These are phyloP conservation scores for Nothopassalora personata DNA, from an alignment of 2,329 filamentous ascomycete genomes.

Conservation along the genomic window DNA sequence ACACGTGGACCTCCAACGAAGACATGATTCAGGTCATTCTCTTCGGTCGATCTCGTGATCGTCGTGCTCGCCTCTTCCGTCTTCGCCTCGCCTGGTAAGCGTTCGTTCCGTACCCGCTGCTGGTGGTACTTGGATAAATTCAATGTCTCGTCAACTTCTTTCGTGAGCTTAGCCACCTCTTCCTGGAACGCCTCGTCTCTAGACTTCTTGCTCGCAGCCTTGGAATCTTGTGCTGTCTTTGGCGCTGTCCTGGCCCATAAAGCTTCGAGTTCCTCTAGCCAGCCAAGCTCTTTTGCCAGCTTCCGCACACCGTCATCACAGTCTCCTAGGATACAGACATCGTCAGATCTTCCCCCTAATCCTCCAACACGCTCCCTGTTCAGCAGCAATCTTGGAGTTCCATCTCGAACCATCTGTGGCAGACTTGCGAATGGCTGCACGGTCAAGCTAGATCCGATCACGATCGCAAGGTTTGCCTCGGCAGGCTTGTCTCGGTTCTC, in stretches of 20 bases:
- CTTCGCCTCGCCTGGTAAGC: not conserved
- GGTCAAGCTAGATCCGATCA: conserved; percentile 81
- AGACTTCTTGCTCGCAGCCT: conserved; percentile 32
- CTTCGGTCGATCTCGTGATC: not conserved
- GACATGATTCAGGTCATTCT: conserved; percentile 10
- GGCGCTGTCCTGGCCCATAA: conserved; percentile 66
- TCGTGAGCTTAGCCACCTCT: conserved; percentile 54
- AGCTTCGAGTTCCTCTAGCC: conserved; percentile 74
- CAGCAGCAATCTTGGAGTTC: conserved; percentile 72
- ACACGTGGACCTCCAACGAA: conserved; percentile 11
- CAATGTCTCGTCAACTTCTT: conserved; percentile 53
- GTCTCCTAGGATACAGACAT: conserved; percentile 75
- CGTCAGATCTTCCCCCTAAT: conserved; percentile 70
- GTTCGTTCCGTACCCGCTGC: conserved; percentile 30
- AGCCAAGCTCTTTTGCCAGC: conserved; percentile 75
- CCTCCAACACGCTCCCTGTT: conserved; percentile 80
- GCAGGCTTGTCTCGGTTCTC: conserved; percentile 50
- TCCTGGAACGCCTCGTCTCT: conserved; percentile 54
- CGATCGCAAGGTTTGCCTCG: conserved; percentile 69
- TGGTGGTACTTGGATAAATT: conserved; percentile 44
- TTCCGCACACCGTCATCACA: conserved; percentile 77
- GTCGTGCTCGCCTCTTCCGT: not conserved
- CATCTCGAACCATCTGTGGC: conserved; percentile 57
- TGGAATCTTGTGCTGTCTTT: conserved; percentile 42
- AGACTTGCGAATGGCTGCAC: conserved; percentile 87